These are phyloP conservation scores for Aspergillus affinis DNA, from an alignment of 495 filamentous ascomycete genomes.

Conservation along the genomic window DNA sequence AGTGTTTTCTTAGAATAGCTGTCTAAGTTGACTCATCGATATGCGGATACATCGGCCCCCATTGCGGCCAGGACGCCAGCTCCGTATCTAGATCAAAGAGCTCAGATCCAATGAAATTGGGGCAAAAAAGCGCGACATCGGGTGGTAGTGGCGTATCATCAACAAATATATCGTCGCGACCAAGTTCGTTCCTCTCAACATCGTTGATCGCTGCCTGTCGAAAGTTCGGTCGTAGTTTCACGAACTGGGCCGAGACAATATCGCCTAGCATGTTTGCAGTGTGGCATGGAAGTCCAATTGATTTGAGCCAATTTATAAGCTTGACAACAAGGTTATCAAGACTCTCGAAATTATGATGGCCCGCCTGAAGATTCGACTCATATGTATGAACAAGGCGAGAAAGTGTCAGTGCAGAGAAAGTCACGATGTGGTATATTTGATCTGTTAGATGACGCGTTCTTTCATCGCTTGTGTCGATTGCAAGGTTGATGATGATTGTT, in stretches of 20 bases:
- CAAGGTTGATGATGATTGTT: conserved; percentile 40
- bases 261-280: conserved; percentile 44
- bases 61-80: not conserved
- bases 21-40: too few species aligned
- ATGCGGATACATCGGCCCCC: not conserved
- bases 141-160: not conserved
- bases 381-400: conserved; percentile 40
- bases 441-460: conserved; percentile 46
- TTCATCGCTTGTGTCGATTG: conserved; percentile 47
- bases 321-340: conserved; percentile 34
- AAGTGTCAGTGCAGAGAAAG: conserved; percentile 44
- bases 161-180: too few species aligned
- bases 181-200: not conserved
- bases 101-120: not conserved
- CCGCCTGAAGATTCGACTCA: conserved; percentile 29
- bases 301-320: conserved; percentile 42
- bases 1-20: too few species aligned
- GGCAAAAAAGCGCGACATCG: not conserved
- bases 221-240: not conserved
- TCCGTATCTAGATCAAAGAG: not conserved
- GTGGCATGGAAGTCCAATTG: conserved; percentile 45
- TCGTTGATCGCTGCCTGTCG: not conserved
- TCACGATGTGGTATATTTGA: conserved; percentile 52
- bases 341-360: conserved; percentile 30
- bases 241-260: conserved; percentile 23